Conservation (phyloP, 345 rosid species). For the Bruguiera gymnorhiza region DNA sequence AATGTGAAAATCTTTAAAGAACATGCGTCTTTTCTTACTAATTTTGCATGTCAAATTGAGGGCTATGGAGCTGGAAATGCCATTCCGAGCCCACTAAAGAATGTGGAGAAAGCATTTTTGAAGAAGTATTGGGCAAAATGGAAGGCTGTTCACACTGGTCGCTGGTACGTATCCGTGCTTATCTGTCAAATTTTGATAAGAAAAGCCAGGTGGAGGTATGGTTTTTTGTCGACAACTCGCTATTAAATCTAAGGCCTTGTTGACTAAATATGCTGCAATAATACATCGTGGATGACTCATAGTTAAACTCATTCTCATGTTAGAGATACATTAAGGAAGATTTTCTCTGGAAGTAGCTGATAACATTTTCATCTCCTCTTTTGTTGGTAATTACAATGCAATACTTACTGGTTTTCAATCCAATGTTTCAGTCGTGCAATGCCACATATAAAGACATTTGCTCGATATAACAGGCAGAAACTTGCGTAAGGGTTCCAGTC, state of each 20-base stretch:
- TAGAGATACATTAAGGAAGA: neutral
- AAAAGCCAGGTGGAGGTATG: neutral
- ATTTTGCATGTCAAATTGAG: slow-evolving; percentile 34
- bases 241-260: no score
- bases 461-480: slow-evolving; percentile 76
- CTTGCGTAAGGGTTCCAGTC: slow-evolving; percentile 61
- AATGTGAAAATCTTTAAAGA: no score
- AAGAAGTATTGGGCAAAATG: slow-evolving; percentile 91
- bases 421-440: slow-evolving; percentile 63
- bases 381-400: neutral
- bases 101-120: slow-evolving; percentile 75
- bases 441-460: slow-evolving; percentile 94
- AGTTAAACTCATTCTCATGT: neutral
- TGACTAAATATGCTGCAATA: no score
- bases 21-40: neutral
- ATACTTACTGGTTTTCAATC: neutral
- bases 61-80: slow-evolving; percentile 95
- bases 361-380: neutral
- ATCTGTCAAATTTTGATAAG: neutral
- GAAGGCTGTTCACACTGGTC: slow-evolving; percentile 81
- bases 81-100: slow-evolving; percentile 83
- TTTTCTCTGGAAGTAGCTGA: neutral
- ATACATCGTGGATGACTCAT: no score
- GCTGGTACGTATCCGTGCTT: slow-evolving; percentile 42
- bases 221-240: neutral